Evolutionary conservation across 2,329 filamentous ascomycete species (phyloP).

Genomic region (Cladosporium sphaerospermum): DNA sequence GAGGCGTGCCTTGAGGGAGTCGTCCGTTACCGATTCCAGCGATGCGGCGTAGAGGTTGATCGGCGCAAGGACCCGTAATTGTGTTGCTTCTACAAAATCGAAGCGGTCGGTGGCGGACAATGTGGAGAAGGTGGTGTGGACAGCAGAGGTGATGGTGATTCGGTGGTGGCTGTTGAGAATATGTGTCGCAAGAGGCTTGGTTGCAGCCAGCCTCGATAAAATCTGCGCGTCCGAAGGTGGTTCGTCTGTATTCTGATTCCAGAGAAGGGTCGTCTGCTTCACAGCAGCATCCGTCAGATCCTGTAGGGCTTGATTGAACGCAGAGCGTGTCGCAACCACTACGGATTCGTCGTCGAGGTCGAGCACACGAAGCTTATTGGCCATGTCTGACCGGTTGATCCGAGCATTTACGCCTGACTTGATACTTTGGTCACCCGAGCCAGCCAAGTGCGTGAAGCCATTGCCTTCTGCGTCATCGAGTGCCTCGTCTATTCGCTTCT

Average conservation of each 20-base stretch:
- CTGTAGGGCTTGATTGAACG: slow-evolving; percentile 2
- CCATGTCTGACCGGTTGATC: neutral
- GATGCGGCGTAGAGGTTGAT: slow-evolving; percentile 25
- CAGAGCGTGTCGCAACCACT: neutral
- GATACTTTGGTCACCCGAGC: slow-evolving; percentile 4
- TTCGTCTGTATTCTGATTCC: slow-evolving; percentile 3
- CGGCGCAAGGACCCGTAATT: slow-evolving; percentile 13
- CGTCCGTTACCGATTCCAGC: slow-evolving; percentile 20
- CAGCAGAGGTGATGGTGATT: slow-evolving; percentile 15
- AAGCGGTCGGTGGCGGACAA: slow-evolving; percentile 11
- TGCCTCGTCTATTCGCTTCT: slow-evolving; percentile 3
- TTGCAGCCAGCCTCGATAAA: slow-evolving; percentile 4
- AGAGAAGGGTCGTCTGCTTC: slow-evolving; percentile 7
- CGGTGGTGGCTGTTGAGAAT: slow-evolving; percentile 15
- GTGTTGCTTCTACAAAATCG: slow-evolving; percentile 14
- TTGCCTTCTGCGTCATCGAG: slow-evolving; percentile 8
- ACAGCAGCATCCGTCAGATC: slow-evolving; percentile 7
- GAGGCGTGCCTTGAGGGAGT: slow-evolving; percentile 23
- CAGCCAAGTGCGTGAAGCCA: slow-evolving; percentile 5
- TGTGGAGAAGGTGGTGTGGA: slow-evolving; percentile 7
- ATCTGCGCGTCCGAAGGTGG: slow-evolving; percentile 1
- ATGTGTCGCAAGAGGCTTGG: slow-evolving; percentile 15
- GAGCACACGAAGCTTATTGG: slow-evolving; percentile 2
- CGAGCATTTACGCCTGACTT: slow-evolving; percentile 7
- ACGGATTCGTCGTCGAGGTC: slow-evolving; percentile 8